phyloP scores from a whole-genome alignment of 352 stramenopile species.

The Phytophthora hybrid region DNA sequence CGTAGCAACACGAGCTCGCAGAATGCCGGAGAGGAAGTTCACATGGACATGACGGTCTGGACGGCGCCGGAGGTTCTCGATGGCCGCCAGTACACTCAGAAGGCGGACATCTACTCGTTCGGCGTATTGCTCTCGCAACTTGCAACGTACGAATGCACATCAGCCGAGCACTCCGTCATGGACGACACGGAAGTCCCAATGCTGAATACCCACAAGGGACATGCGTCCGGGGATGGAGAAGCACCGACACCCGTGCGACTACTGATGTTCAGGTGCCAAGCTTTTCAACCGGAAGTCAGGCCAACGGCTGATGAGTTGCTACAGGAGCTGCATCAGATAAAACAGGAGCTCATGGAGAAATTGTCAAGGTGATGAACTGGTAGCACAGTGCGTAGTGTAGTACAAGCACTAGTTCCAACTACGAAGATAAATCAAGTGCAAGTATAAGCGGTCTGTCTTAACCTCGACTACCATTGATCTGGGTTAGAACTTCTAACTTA shows the following conservation, averaged over 20 bases:
- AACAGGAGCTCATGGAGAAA: conserved; percentile 37
- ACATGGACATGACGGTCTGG: conserved; percentile 62
- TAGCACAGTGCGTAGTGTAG: neutral
- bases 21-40: conserved; percentile 35
- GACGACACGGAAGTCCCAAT: conserved; percentile 54
- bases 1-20: conserved; percentile 27
- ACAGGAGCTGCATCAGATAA: conserved; percentile 40
- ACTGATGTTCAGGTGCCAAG: conserved; percentile 52
- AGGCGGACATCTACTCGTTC: conserved; percentile 59
- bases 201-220: conserved; percentile 32
- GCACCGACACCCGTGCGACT: conserved; percentile 43
- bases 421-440: neutral
- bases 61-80: conserved; percentile 54
- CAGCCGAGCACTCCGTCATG: conserved; percentile 44
- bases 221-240: conserved; percentile 24
- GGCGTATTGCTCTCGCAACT: conserved; percentile 50
- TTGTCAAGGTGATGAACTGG: neutral
- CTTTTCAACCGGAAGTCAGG: conserved; percentile 55
- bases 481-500: neutral
- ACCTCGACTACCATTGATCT: conserved; percentile 32
- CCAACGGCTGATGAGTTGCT: conserved; percentile 47
- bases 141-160: conserved; percentile 49
- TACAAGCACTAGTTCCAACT: no score
- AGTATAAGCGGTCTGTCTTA: conserved; percentile 14
- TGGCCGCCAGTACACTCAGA: conserved; percentile 54